Percentiles rank a stretch among this genome's conserved stretches.
Evolutionary conservation across 1,284 basidiomycete species (phyloP).

Genomic region (Mycena citricolor): DNA sequence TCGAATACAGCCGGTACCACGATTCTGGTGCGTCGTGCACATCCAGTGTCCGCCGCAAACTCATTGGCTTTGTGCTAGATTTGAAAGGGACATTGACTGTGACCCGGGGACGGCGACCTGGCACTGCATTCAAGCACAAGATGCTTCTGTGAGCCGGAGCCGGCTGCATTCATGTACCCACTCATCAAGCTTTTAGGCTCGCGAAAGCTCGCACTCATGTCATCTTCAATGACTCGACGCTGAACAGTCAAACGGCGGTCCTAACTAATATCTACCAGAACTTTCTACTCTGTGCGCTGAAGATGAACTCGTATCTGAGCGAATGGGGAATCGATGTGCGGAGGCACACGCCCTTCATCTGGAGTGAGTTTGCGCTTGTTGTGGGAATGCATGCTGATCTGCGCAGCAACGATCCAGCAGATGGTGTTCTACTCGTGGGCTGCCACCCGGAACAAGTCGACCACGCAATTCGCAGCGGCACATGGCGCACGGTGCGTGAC

Average conservation of each 20-base stretch:
- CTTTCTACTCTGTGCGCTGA: slow-evolving; percentile 84
- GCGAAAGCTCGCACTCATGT: slow-evolving; percentile 69
- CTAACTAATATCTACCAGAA: slow-evolving; percentile 86
- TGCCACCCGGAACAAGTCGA: slow-evolving; percentile 49
- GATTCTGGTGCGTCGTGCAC: slow-evolving; percentile 49
- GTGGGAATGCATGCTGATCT: slow-evolving; percentile 5
- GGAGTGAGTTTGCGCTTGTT: slow-evolving; percentile 2
- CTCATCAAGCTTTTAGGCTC: slow-evolving; percentile 41
- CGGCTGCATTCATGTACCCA: not conserved
- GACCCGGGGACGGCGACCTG: slow-evolving; percentile 56
- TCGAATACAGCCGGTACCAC: slow-evolving; percentile 70
- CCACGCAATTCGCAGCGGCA: slow-evolving; percentile 42
- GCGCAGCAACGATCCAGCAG: slow-evolving; percentile 56
- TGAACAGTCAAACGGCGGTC: slow-evolving; percentile 67
- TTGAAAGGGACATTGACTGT: slow-evolving; percentile 66
- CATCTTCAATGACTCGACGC: slow-evolving; percentile 73
- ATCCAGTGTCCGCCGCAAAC: not conserved
- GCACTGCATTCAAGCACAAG: slow-evolving; percentile 59
- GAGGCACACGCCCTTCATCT: slow-evolving; percentile 13
- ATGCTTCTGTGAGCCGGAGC: slow-evolving; percentile 59
- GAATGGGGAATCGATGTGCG: slow-evolving; percentile 18
- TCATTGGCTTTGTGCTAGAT: slow-evolving; percentile 36
- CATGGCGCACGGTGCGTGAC: slow-evolving; percentile 41
- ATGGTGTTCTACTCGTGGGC: slow-evolving; percentile 57
- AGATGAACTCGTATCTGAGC: slow-evolving; percentile 82